Percentiles rank a stretch among this genome's conserved stretches.
These are phyloP conservation scores for Hypoxylon sp. DNA, from an alignment of 2,329 filamentous ascomycete species.

Conservation along the genomic window DNA sequence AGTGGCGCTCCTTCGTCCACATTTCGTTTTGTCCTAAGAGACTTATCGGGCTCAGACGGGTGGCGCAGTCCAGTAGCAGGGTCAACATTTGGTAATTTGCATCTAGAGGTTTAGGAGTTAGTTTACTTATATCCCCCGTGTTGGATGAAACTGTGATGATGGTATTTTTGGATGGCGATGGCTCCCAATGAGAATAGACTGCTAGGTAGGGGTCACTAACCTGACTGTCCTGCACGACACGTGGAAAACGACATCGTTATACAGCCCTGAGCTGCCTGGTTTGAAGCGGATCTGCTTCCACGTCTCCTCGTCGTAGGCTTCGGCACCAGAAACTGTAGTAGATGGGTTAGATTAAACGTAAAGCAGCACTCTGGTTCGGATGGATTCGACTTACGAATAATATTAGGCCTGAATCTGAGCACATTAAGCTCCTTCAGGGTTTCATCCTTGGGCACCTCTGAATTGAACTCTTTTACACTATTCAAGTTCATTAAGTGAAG, in stretches of 20 bases:
- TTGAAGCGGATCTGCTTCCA: conserved; percentile 75
- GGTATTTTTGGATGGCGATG: background rate
- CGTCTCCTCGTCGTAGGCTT: conserved; percentile 77
- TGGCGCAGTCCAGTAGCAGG: conserved; percentile 71
- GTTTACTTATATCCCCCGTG: conserved; percentile 17
- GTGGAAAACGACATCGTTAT: conserved; percentile 61
- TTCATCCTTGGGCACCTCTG: conserved; percentile 67
- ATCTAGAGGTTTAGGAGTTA: conserved; percentile 57
- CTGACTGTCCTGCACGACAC: conserved; percentile 76
- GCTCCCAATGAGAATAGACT: background rate
- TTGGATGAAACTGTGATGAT: background rate
- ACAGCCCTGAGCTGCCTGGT: conserved; percentile 63
- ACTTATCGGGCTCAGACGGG: conserved; percentile 68
- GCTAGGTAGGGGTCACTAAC: conserved; percentile 53
- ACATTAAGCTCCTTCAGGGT: conserved; percentile 68
- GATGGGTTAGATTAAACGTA: conserved; percentile 16
- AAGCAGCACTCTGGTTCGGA: background rate
- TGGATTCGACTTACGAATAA: conserved; percentile 68
- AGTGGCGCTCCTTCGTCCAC: conserved; percentile 73
- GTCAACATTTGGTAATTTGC: conserved; percentile 80
- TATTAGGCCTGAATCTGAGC: conserved; percentile 78
- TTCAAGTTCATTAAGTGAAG: conserved; percentile 77
- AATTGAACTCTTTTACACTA: conserved; percentile 73
- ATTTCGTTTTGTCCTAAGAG: conserved; percentile 70
- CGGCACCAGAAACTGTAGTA: conserved; percentile 69